Evolutionary conservation across 495 filamentous ascomycete genomes (phyloP).

Genomic region (Penicillium argentinense): DNA sequence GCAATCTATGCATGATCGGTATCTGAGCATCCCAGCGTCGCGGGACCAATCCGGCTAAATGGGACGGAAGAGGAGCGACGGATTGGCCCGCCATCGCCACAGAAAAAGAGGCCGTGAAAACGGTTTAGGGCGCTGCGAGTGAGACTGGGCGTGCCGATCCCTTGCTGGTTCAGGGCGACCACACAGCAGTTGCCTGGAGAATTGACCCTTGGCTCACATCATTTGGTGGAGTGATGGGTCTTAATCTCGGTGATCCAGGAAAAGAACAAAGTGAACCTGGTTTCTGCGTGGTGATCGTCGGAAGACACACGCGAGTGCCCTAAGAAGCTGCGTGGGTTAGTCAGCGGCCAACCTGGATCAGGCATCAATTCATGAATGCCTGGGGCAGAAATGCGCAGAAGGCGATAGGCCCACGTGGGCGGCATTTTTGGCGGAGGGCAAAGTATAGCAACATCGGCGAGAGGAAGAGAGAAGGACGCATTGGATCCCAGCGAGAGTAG

Average conservation of each 20-base stretch:
- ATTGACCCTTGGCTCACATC: constrained; percentile 11
- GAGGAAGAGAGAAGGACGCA: too few species aligned
- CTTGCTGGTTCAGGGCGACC: constrained; percentile 2
- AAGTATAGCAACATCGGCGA: too few species aligned
- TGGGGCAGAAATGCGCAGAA: constrained; percentile 18
- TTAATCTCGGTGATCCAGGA: too few species aligned
- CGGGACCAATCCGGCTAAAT: not conserved
- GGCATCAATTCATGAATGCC: constrained; percentile 4
- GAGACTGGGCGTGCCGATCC: constrained; percentile 10
- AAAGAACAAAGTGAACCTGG: too few species aligned
- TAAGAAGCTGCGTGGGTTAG: too few species aligned
- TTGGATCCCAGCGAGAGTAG: too few species aligned
- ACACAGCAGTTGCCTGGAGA: constrained; percentile 7
- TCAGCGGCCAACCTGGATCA: too few species aligned
- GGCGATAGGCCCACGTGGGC: constrained; percentile 10
- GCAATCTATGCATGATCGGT: not conserved
- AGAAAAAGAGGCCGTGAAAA: not conserved
- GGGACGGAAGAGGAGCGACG: not conserved
- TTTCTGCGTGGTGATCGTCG: too few species aligned
- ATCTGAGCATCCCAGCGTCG: too few species aligned
- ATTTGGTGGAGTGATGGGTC: too few species aligned
- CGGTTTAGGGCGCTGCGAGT: constrained; percentile 3
- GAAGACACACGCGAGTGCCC: too few species aligned
- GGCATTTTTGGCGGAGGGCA: constrained; percentile 10
- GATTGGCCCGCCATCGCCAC: not conserved